Conservation (phyloP, 1,139 yeast species). For the Barnettozyma hawaiiensis region DNA sequence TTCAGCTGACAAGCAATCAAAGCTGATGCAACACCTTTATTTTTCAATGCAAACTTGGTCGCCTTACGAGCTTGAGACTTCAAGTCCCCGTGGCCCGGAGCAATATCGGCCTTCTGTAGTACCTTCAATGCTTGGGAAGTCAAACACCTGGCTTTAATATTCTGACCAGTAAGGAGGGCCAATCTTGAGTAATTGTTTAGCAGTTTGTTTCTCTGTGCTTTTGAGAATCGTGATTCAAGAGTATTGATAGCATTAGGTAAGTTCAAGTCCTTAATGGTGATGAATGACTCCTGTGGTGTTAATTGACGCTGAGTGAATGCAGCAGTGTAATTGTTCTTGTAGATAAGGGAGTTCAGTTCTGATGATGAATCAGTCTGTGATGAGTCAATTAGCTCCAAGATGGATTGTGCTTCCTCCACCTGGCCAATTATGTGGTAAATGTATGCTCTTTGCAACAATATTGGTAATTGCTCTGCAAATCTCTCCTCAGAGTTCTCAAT, state of each 20-base stretch:
- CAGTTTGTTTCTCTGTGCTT: conserved; percentile 15
- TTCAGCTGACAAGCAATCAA: conserved; percentile 45
- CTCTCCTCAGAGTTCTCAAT: conserved; percentile 28
- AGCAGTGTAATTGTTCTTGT: conserved; percentile 28
- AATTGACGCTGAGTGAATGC: conserved; percentile 20
- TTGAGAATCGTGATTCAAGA: conserved; percentile 20
- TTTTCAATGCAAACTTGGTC: conserved; percentile 25
- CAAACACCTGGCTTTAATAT: conserved; percentile 13
- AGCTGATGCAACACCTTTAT: conserved; percentile 32
- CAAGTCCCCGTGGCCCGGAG: conserved; percentile 14
- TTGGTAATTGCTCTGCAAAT: conserved; percentile 51
- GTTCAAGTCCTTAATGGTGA: conserved; percentile 30
- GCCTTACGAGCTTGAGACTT: conserved; percentile 28
- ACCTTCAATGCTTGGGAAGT: conserved; percentile 12
- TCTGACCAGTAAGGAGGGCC: conserved; percentile 17
- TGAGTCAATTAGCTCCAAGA: conserved; percentile 32
- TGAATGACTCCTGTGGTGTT: conserved; percentile 24
- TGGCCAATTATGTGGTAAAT: conserved; percentile 48
- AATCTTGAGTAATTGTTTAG: conserved; percentile 21
- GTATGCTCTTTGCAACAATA: conserved; percentile 64
- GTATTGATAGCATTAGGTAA: conserved; percentile 20
- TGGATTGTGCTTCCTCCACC: conserved; percentile 36
- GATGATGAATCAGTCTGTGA: conserved; percentile 19
- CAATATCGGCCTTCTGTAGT: conserved; percentile 16
- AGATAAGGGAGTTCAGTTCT: conserved; percentile 26